A percentile compares a stretch with the other conserved stretches of the same genome.
These are phyloP conservation scores for Rhodamnia rubescens DNA, from an alignment of 345 rosid genomes.

Conservation along the genomic window DNA sequence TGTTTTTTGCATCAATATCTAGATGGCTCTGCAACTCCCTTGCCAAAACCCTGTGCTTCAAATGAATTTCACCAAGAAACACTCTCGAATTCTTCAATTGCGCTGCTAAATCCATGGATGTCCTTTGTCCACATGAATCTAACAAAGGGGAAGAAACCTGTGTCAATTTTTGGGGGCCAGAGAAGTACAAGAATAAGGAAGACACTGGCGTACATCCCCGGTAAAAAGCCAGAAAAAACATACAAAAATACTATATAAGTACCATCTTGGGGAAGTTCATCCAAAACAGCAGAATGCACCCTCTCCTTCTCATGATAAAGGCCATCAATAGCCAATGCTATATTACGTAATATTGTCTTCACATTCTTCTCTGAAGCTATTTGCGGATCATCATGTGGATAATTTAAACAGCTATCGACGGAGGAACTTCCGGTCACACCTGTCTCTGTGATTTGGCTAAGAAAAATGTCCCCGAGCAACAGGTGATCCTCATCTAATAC, in stretches of 20 bases:
- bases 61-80: constrained; percentile 51
- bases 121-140: constrained; percentile 40
- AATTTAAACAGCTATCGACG: constrained; percentile 23
- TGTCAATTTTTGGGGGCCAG: not conserved
- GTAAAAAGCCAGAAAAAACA: not conserved
- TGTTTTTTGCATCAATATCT: constrained; percentile 59
- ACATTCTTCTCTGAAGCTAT: constrained; percentile 22
- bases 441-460: constrained; percentile 58
- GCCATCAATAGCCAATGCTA: constrained; percentile 40
- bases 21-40: constrained; percentile 46
- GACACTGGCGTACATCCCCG: not conserved
- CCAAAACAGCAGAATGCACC: constrained; percentile 37
- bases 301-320: constrained; percentile 57
- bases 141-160: constrained; percentile 19
- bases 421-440: constrained; percentile 91
- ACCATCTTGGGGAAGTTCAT: constrained; percentile 42
- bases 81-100: constrained; percentile 60
- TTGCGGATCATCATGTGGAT: constrained; percentile 31
- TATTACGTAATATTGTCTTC: constrained; percentile 29
- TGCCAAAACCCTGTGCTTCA: constrained; percentile 53
- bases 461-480: constrained; percentile 43
- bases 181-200: constrained; percentile 1
- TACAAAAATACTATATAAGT: not conserved
- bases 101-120: constrained; percentile 31
- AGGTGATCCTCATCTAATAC: constrained; percentile 37